Evolutionary conservation across 306 rosid genomes (phyloP), one percentile per base, ranked within the genome.

Genomic region (Pueraria montana): DNA sequence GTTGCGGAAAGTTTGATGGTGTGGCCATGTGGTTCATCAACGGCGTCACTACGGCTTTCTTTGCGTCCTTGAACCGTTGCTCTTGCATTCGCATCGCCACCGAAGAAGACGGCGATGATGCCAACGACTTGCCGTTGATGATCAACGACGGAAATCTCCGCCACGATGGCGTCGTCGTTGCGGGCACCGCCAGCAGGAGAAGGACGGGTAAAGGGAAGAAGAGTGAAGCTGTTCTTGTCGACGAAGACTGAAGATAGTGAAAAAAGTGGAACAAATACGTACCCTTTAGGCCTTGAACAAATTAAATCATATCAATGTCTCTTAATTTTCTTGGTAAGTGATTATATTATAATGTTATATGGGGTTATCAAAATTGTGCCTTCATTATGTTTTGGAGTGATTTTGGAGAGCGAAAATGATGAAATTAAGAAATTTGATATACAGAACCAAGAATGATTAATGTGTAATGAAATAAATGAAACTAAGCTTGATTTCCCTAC

Each of bases 41-140:
- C 48, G 89, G 97, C 14, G 86, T 93, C 45, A 78, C 91, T 0
- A 80, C 88, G 50, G 94, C 90, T 56, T 93, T 93, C 74, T 93
- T 93, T 12, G 94, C 97, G 0, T 93, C 97, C 40, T 56, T 93
- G 49, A 93, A 91, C 32, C 82, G 92, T 8, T 93, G 89, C 58
- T 93, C 93, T 45, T 93, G 97, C 90, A 89, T 93, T 84, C 94
- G 93, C 63, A 90, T 93, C 77, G 84, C 89, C 70, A 91, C 97
- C 0, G 83, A 87, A 11, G 96, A 89, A 3, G 92, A 80, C 12
- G 82, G 14, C 0, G 97, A 91, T 0, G 97, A 91, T 17, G 82
- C 86, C 73, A 88, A 90, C 64, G 94, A 93, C 85, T 64, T 87
- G 83, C 96, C 97, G 4, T 87, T 93, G 91, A 89, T 93, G 66